These are phyloP conservation scores for Mycena indigotica DNA, from an alignment of 768 basidiomycete genomes.

Conservation along the genomic window DNA sequence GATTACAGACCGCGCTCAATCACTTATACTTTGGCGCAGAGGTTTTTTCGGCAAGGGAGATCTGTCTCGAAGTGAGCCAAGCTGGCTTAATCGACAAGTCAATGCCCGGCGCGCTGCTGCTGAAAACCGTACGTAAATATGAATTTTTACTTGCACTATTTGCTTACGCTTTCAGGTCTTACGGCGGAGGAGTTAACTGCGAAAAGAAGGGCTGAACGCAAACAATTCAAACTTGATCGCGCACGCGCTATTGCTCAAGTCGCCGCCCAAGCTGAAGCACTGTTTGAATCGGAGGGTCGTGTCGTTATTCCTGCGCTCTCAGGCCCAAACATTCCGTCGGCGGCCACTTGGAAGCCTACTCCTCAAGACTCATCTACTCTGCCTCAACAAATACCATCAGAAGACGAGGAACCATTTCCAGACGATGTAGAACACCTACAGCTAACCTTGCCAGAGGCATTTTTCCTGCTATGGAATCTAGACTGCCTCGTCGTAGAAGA, in stretches of 20 bases:
- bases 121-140: constrained; percentile 55
- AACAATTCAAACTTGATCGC: constrained; percentile 91
- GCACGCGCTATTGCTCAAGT: constrained; percentile 85
- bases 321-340: constrained; percentile 70
- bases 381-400: constrained; percentile 38
- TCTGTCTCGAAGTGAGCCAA: constrained; percentile 92
- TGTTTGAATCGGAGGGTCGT: constrained; percentile 71
- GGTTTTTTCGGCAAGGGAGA: constrained; percentile 99
- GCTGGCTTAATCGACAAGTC: constrained; percentile 82
- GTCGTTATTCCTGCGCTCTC: constrained; percentile 62
- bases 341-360: constrained; percentile 75
- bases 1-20: constrained; percentile 67
- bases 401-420: constrained; percentile 51
- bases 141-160: not conserved
- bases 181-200: constrained; percentile 93
- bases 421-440: constrained; percentile 90
- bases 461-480: constrained; percentile 83
- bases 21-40: constrained; percentile 75
- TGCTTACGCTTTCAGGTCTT: constrained; percentile 49
- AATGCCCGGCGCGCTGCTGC: constrained; percentile 61
- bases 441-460: constrained; percentile 85
- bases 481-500: constrained; percentile 78
- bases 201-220: constrained; percentile 82
- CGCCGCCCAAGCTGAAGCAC: constrained; percentile 75
- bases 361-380: constrained; percentile 22